phyloP scores from a whole-genome alignment of 1,139 yeast genomes.

The Sugiyamaella japonica region DNA sequence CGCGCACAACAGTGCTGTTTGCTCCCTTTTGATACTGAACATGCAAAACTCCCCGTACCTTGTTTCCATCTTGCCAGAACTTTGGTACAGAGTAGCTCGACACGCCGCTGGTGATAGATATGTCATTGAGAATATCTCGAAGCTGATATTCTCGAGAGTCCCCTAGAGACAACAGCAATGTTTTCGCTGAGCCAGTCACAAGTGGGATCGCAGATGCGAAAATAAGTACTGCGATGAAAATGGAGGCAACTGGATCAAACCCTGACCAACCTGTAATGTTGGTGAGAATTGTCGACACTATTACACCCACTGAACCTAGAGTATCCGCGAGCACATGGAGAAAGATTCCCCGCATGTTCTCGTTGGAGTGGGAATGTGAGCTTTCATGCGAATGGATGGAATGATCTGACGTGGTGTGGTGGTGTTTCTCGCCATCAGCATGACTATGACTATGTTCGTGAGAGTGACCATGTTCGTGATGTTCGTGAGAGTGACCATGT shows the following conservation, averaged over 20 bases:
- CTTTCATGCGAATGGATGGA: slow-evolving; percentile 24
- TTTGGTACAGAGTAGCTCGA: slow-evolving; percentile 84
- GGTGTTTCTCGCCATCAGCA: slow-evolving; percentile 17
- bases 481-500: slow-evolving; percentile 18
- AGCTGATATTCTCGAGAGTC: slow-evolving; percentile 59
- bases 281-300: slow-evolving; percentile 68
- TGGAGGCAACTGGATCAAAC: slow-evolving; percentile 90
- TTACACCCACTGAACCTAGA: slow-evolving; percentile 94
- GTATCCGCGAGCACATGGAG: slow-evolving; percentile 94
- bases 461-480: slow-evolving; percentile 3
- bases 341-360: slow-evolving; percentile 93
- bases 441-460: slow-evolving; percentile 22
- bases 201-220: slow-evolving; percentile 81
- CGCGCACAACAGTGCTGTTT: slow-evolving; percentile 59
- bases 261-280: slow-evolving; percentile 52
- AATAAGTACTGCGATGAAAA: slow-evolving; percentile 79
- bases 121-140: slow-evolving; percentile 63
- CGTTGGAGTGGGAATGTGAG: slow-evolving; percentile 45
- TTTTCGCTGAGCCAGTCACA: slow-evolving; percentile 74
- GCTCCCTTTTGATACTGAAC: slow-evolving; percentile 70
- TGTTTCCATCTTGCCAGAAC: slow-evolving; percentile 75
- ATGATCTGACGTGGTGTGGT: slow-evolving; percentile 12
- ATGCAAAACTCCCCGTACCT: slow-evolving; percentile 52
- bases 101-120: slow-evolving; percentile 73
- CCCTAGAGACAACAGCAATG: slow-evolving; percentile 63